A percentile compares a stretch with the other conserved stretches of the same genome.
These are phyloP conservation scores for Coemansia biformis DNA, from an alignment of 192 early-diverging fungal species.

Conservation along the genomic window DNA sequence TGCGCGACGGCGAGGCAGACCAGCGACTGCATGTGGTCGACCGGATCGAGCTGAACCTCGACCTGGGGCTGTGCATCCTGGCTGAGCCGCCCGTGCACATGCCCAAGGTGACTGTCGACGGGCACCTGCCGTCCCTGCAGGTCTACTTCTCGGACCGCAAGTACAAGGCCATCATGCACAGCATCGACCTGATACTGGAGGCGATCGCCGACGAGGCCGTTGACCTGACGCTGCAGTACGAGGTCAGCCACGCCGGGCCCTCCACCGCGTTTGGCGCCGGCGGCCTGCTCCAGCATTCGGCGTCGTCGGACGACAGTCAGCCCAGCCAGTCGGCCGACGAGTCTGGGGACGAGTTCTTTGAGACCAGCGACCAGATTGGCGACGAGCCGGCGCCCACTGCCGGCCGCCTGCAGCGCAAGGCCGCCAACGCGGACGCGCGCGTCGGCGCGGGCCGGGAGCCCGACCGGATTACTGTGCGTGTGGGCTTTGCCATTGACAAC, in stretches of 20 bases:
- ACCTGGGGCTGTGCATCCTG: slow-evolving; percentile 79
- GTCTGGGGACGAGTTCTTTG: slow-evolving; percentile 45
- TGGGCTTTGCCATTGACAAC: slow-evolving; percentile 46
- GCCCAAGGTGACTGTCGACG: slow-evolving; percentile 70
- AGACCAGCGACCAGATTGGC: slow-evolving; percentile 23
- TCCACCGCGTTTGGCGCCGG: slow-evolving; percentile 43
- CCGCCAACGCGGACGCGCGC: slow-evolving; percentile 11
- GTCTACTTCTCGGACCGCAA: slow-evolving; percentile 92
- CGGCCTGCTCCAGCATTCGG: slow-evolving; percentile 12
- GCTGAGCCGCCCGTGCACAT: slow-evolving; percentile 65
- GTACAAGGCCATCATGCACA: slow-evolving; percentile 82
- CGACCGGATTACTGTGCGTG: slow-evolving; percentile 33
- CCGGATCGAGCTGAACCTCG: slow-evolving; percentile 75
- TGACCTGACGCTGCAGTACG: slow-evolving; percentile 45
- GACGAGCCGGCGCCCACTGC: slow-evolving; percentile 7
- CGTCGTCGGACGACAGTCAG: slow-evolving; percentile 3
- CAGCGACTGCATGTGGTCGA: slow-evolving; percentile 77
- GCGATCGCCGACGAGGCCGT: slow-evolving; percentile 45
- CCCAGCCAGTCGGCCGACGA: slow-evolving; percentile 2
- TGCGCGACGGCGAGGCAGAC: slow-evolving; percentile 49
- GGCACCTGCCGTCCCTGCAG: slow-evolving; percentile 75
- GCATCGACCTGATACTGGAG: slow-evolving; percentile 64
- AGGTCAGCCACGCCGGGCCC: slow-evolving; percentile 8
- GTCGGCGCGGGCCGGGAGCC: slow-evolving; percentile 39
- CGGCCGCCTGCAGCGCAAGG: slow-evolving; percentile 29